A percentile compares a stretch with the other conserved stretches of the same genome.
phyloP scores from a whole-genome alignment of 208 protist species.

The Sergeia podlipaevii region DNA sequence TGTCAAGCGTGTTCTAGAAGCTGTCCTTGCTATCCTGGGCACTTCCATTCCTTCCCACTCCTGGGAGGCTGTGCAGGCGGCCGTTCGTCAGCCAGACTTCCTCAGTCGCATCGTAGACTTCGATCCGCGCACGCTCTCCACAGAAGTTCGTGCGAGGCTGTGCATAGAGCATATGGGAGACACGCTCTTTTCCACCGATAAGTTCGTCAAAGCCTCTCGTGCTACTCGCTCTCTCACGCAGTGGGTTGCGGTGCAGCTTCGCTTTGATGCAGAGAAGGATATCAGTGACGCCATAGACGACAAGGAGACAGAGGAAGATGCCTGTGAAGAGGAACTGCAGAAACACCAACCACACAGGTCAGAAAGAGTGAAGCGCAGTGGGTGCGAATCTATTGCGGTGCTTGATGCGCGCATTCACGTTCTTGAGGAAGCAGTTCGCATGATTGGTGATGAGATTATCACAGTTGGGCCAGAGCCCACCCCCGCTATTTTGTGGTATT shows the following conservation, averaged over 20 bases:
- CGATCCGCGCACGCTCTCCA: slow-evolving; percentile 1
- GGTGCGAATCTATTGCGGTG: too few relatives aligned
- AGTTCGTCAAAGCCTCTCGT: slow-evolving; percentile 1
- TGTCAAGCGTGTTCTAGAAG: slow-evolving; percentile 7
- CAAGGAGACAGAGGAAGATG: too few relatives aligned
- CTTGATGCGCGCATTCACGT: too few relatives aligned
- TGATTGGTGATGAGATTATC: too few relatives aligned
- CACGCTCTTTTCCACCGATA: slow-evolving; percentile 3
- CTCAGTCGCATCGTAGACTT: slow-evolving; percentile 4
- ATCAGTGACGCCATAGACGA: too few relatives aligned
- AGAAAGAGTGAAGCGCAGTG: too few relatives aligned
- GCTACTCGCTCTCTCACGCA: slow-evolving; percentile 3
- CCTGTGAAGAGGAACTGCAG: too few relatives aligned
- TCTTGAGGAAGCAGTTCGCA: too few relatives aligned
- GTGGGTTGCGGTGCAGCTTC: slow-evolving; percentile 6
- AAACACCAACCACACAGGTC: too few relatives aligned
- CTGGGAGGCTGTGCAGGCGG: slow-evolving; percentile 2
- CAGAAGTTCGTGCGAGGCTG: slow-evolving; percentile 1
- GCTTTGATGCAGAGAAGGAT: too few relatives aligned
- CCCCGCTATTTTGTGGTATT: too few relatives aligned
- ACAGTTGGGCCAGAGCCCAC: too few relatives aligned
- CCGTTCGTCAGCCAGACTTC: slow-evolving; percentile 8
- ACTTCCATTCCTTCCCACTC: background rate
- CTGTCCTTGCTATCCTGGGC: slow-evolving; percentile 8
- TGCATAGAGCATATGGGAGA: slow-evolving; percentile 1